These are phyloP conservation scores for Phyllosticta citribraziliensis DNA, from an alignment of 2,329 filamentous ascomycete genomes.

Conservation along the genomic window DNA sequence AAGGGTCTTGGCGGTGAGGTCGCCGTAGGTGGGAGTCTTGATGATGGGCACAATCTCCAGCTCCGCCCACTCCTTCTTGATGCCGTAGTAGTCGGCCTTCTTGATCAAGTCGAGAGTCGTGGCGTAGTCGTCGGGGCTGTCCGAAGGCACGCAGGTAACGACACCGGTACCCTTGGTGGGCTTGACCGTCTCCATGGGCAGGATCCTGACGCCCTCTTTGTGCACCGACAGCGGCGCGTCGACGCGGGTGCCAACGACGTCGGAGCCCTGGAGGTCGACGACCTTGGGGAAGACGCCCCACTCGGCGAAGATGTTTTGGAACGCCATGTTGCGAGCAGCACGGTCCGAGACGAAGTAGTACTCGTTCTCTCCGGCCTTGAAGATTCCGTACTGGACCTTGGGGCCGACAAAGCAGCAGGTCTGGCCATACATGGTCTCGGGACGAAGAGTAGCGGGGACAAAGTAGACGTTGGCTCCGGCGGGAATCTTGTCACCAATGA, in stretches of 20 bases:
- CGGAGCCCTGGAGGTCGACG: constrained; percentile 64
- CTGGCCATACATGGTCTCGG: constrained; percentile 99
- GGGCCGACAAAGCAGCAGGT: constrained; percentile 93
- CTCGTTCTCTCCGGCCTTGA: constrained; percentile 56
- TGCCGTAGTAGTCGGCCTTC: constrained; percentile 93
- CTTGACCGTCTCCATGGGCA: constrained; percentile 92
- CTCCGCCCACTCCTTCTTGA: constrained; percentile 93
- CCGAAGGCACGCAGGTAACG: constrained; percentile 89
- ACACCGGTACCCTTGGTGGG: constrained; percentile 93
- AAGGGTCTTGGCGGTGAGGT: constrained; percentile 71
- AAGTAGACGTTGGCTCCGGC: constrained; percentile 74
- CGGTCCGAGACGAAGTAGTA: constrained; percentile 78
- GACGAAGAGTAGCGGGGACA: constrained; percentile 81
- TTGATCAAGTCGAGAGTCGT: constrained; percentile 81
- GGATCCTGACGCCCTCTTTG: constrained; percentile 70
- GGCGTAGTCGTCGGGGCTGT: constrained; percentile 91
- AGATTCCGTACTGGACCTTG: constrained; percentile 80
- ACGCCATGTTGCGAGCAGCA: constrained; percentile 89
- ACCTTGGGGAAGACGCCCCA: constrained; percentile 69
- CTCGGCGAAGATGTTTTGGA: constrained; percentile 73
- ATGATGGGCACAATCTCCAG: constrained; percentile 75
- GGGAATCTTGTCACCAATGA: constrained; percentile 68
- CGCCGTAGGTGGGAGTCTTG: constrained; percentile 71
- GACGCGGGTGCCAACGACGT: constrained; percentile 79
- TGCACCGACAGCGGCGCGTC: constrained; percentile 78